Evolutionary conservation across 352 stramenopile species (phyloP), one percentile per base, ranked within the genome.

Genomic region (Phytophthora sp.): DNA sequence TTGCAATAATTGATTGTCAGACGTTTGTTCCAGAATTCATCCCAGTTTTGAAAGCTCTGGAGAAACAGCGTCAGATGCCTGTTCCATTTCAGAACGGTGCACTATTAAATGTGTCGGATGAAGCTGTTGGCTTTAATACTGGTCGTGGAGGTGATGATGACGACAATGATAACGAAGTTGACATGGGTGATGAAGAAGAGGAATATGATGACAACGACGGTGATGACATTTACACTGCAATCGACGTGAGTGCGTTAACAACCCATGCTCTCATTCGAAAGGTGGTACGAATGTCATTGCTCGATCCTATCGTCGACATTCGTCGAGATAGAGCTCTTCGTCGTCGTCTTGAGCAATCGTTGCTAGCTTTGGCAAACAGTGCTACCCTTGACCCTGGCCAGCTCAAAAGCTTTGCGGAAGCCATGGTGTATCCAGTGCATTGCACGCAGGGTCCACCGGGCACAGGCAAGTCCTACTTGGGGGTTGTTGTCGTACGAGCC

Each of bases 401-500:
- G 47, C 60, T 97, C 2, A 81, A 88, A 35, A 88, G 76, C 45
- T 96, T 94, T 61, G 63, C 91, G 9, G 73, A 80, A n/a, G 77
- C 82, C 2, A 69, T 98, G 12, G 76, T 76, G 15, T 87, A 88
- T 33, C 73, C 86, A n/a, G 89, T 97, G 31, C 81, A 91, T 53
- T 91, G 93, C 26, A 94, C 90, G 5, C 91, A 97, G 70, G 91
- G 91, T 6, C 91, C 91, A 21, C 79, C 85, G 27, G 82, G 89
- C n/a, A 95, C 88, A 20, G 90, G 91, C 15, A 98, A 97, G 46
- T 97, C 87, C 7, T 98, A 97, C 54, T 76, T 98, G 42, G 90
- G 90, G 5, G 86, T 91, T 2, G 75, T 98, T 1, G 71, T 96
- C 12, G 84, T 91, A 24, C 81, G 89, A 33, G 88, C 91, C 12